These are phyloP conservation scores for Colletotrichum higginsianum DNA, from an alignment of 2,329 filamentous ascomycete genomes.

Conservation along the genomic window DNA sequence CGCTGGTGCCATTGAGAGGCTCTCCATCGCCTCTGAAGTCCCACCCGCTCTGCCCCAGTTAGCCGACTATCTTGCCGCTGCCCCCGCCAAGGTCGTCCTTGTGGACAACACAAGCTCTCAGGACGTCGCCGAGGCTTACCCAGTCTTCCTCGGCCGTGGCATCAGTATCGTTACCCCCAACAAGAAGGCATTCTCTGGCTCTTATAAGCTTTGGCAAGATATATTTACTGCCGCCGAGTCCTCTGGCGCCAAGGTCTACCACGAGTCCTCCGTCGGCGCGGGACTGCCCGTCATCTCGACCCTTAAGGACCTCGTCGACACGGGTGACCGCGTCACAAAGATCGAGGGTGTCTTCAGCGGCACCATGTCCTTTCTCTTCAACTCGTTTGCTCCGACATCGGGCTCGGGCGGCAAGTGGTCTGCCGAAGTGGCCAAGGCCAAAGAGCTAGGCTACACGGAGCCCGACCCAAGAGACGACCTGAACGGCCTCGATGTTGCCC, in stretches of 20 bases:
- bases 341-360: slow-evolving; percentile 98
- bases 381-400: slow-evolving; percentile 89
- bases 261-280: slow-evolving; percentile 95
- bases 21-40: slow-evolving; percentile 74
- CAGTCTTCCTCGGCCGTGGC: slow-evolving; percentile 82
- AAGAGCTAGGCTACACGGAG: slow-evolving; percentile 93
- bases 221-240: slow-evolving; percentile 83
- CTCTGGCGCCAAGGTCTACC: slow-evolving; percentile 87
- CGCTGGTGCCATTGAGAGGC: slow-evolving; percentile 72
- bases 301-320: slow-evolving; percentile 92
- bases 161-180: slow-evolving; percentile 96
- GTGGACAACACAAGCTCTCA: slow-evolving; percentile 97
- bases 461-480: slow-evolving; percentile 89
- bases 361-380: slow-evolving; percentile 98
- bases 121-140: slow-evolving; percentile 87
- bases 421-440: slow-evolving; percentile 91
- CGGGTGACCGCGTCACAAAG: slow-evolving; percentile 90
- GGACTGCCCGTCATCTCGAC: slow-evolving; percentile 95
- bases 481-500: slow-evolving; percentile 91
- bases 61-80: slow-evolving; percentile 81
- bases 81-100: slow-evolving; percentile 84
- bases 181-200: slow-evolving; percentile 96
- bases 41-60: slow-evolving; percentile 79
- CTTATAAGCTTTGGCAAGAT: slow-evolving; percentile 85
- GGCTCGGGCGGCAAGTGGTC: slow-evolving; percentile 88